A percentile compares a stretch with the other conserved stretches of the same genome.
phyloP scores from a whole-genome alignment of 306 rosid genomes.

The Boehmeria nivea region DNA sequence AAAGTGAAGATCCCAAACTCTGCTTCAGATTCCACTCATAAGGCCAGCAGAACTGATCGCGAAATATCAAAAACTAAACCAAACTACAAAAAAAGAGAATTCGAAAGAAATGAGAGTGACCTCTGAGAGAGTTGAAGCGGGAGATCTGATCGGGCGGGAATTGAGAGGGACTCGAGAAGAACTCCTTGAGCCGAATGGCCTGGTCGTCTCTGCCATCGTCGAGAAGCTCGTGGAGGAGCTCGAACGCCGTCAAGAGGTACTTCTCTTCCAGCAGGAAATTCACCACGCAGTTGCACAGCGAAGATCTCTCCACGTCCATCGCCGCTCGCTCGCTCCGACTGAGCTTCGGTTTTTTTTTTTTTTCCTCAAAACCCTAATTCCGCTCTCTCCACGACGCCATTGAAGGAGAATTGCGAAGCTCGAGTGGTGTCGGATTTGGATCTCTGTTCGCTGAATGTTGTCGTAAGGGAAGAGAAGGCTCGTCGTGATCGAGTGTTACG shows the following conservation, averaged over 20 bases:
- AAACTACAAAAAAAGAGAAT: not conserved
- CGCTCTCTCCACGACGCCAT: conserved; percentile 34
- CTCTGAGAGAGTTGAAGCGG: conserved; percentile 79
- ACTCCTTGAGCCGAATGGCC: conserved; percentile 85
- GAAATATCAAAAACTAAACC: not conserved
- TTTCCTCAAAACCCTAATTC: conserved; percentile 18
- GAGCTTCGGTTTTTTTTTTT: not conserved
- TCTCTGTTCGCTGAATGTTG: not conserved
- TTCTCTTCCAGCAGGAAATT: conserved; percentile 91
- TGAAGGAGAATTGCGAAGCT: conserved; percentile 19
- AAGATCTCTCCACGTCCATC: conserved; percentile 92
- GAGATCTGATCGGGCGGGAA: conserved; percentile 89
- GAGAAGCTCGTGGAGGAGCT: conserved; percentile 99
- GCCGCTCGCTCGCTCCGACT: conserved; percentile 15
- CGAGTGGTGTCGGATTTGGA: conserved; percentile 21
- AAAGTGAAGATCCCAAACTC: not conserved
- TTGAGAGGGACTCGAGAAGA: conserved; percentile 68
- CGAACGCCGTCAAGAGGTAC: conserved; percentile 83
- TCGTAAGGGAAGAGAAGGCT: not conserved
- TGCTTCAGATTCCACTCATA: not conserved
- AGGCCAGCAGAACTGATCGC: not conserved
- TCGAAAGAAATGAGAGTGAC: conserved; percentile 22
- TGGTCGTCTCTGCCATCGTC: conserved; percentile 82
- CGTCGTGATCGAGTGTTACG: not conserved
- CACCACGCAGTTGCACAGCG: conserved; percentile 96